A percentile compares a stretch with the other conserved stretches of the same genome.
Conservation (phyloP, 768 basidiomycete species). For the Auriscalpium vulgare region DNA sequence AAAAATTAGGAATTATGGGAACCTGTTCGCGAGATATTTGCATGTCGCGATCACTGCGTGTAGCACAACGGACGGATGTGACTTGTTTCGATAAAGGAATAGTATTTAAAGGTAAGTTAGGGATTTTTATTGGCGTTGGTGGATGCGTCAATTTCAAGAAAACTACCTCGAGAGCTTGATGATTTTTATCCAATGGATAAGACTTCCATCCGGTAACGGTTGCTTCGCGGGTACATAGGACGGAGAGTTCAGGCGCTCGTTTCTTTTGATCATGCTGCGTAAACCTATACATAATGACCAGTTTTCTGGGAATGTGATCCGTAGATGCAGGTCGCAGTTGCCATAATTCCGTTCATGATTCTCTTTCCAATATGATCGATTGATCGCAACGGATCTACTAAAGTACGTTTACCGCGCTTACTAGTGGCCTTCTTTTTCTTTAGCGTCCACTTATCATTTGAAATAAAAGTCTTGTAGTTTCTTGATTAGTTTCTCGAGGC, state of each 20-base stretch:
- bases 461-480: conserved; percentile 22
- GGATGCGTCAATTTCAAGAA: no score
- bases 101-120: no score
- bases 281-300: conserved; percentile 16
- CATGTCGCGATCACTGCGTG: no score
- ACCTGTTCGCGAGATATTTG: no score
- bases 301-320: conserved; percentile 13
- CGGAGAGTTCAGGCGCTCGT: conserved; percentile 18
- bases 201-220: conserved; percentile 10
- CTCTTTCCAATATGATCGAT: not conserved
- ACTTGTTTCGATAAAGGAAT: no score
- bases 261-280: conserved; percentile 17
- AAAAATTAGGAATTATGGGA: no score
- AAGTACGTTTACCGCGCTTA: no score
- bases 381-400: not conserved
- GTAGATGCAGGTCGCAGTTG: conserved; percentile 9
- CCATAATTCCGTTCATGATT: conserved; percentile 17
- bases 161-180: no score
- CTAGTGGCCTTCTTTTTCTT: not conserved
- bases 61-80: no score
- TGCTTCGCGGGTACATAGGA: conserved; percentile 17
- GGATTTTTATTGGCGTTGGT: no score
- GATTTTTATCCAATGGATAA: not conserved
- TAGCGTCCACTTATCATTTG: conserved; percentile 2
- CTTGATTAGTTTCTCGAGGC: conserved; percentile 23